These are phyloP conservation scores for Arachnomyces sp. DNA, from an alignment of 2,329 filamentous ascomycete species.

Conservation along the genomic window DNA sequence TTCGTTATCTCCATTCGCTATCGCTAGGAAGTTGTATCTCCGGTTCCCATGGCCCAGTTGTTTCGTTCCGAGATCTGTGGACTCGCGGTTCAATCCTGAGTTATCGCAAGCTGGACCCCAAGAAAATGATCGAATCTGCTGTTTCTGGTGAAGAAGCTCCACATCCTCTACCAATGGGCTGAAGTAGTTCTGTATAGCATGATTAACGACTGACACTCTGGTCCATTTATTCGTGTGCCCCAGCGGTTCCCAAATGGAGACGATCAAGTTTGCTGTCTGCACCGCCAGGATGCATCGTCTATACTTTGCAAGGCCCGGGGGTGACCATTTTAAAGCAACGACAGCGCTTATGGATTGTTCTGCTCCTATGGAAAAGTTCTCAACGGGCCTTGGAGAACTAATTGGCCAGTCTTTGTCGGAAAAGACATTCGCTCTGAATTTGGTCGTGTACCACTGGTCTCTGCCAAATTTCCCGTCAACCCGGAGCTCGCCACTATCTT, in stretches of 20 bases:
- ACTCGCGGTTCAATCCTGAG: neutral
- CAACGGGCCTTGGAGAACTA: slow-evolving; percentile 40
- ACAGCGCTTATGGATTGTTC: slow-evolving; percentile 50
- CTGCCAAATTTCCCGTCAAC: slow-evolving; percentile 13
- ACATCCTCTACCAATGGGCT: slow-evolving; percentile 12
- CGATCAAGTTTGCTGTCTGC: slow-evolving; percentile 48
- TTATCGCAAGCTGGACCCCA: slow-evolving; percentile 24
- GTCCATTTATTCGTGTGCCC: slow-evolving; percentile 44
- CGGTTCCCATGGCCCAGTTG: slow-evolving; percentile 18
- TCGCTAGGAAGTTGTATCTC: slow-evolving; percentile 26
- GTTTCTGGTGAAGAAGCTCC: slow-evolving; percentile 20
- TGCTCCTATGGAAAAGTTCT: slow-evolving; percentile 49
- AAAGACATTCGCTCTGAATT: slow-evolving; percentile 47
- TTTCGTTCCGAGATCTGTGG: slow-evolving; percentile 16
- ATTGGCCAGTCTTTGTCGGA: slow-evolving; percentile 42
- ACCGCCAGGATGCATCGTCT: slow-evolving; percentile 48
- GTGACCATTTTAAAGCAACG: slow-evolving; percentile 49
- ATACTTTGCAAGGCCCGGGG: slow-evolving; percentile 48
- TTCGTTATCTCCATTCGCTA: slow-evolving; percentile 35
- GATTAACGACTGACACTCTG: slow-evolving; percentile 48
- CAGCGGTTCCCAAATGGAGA: slow-evolving; percentile 50
- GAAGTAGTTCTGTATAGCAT: slow-evolving; percentile 37
- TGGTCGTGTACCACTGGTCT: slow-evolving; percentile 29
- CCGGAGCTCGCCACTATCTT: slow-evolving; percentile 17
- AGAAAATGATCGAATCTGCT: slow-evolving; percentile 34